These are phyloP conservation scores for Chenopodium formosanum DNA, from an alignment of 148 eudicot species.

Conservation along the genomic window DNA sequence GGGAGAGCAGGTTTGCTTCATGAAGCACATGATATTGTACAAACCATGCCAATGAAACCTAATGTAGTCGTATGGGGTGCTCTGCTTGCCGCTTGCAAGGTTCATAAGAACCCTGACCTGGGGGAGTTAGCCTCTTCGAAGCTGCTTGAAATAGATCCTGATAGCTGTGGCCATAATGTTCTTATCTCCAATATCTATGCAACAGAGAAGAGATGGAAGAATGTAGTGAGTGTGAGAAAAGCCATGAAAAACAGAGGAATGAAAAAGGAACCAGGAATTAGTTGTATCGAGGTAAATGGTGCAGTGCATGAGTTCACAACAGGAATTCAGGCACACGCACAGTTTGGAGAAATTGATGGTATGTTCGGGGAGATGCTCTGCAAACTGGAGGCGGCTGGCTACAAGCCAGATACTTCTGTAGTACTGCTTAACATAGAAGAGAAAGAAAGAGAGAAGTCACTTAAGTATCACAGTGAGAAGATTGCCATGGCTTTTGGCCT, in stretches of 20 bases:
- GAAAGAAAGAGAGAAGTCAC: constrained; percentile 31
- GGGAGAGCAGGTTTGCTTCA: constrained; percentile 54
- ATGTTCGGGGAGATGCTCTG: constrained; percentile 42
- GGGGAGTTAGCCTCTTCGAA: constrained; percentile 56
- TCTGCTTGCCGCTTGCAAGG: constrained; percentile 53
- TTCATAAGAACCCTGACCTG: constrained; percentile 43
- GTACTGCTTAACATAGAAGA: constrained; percentile 31
- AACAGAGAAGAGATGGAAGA: constrained; percentile 40
- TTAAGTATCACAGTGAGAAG: constrained; percentile 38
- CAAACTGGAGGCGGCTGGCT: constrained; percentile 46
- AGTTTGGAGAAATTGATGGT: constrained; percentile 32
- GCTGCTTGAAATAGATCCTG: constrained; percentile 46
- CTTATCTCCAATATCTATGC: constrained; percentile 55
- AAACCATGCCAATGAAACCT: constrained; percentile 53
- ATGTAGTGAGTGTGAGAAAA: constrained; percentile 40
- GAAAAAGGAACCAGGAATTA: constrained; percentile 57
- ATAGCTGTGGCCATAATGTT: constrained; percentile 56
- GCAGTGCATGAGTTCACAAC: constrained; percentile 47
- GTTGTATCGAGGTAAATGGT: constrained; percentile 55
- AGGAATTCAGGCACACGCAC: constrained; percentile 48
- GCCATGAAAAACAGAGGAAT: constrained; percentile 54
- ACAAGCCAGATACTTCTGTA: constrained; percentile 31
- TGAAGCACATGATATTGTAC: constrained; percentile 47
- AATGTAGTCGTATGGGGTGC: constrained; percentile 61
- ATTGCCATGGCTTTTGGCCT: constrained; percentile 41